Conservation (phyloP, 2,329 filamentous ascomycete genomes). For the Stemphylium lycopersici region DNA sequence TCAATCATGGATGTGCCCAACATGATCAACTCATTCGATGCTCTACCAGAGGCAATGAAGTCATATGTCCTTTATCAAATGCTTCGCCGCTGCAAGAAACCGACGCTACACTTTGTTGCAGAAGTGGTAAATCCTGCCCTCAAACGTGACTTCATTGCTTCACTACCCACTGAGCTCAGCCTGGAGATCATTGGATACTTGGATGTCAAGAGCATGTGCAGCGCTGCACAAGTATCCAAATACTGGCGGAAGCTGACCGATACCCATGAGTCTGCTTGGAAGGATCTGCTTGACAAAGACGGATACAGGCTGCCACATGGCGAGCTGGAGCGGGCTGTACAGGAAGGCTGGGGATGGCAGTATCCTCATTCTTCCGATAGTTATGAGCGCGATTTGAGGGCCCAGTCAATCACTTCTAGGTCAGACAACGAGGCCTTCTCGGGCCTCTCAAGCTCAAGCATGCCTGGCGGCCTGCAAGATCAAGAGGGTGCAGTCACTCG, state of each 20-base stretch:
- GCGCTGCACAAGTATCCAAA: conserved; percentile 90
- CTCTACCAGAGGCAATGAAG: conserved; percentile 89
- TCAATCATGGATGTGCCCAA: conserved; percentile 76
- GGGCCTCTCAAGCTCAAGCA: conserved; percentile 30
- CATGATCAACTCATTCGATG: conserved; percentile 88
- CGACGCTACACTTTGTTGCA: conserved; percentile 87
- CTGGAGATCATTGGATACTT: conserved; percentile 88
- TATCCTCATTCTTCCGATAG: conserved; percentile 77
- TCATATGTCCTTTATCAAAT: conserved; percentile 97
- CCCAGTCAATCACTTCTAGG: conserved; percentile 49
- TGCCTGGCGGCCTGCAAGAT: conserved; percentile 23
- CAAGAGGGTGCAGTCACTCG: conserved; percentile 38
- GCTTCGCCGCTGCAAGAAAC: conserved; percentile 82
- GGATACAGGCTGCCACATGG: conserved; percentile 79
- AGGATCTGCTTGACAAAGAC: conserved; percentile 84
- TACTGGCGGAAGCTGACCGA: conserved; percentile 92
- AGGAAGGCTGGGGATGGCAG: conserved; percentile 97
- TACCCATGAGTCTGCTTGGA: conserved; percentile 94
- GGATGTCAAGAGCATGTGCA: conserved; percentile 83
- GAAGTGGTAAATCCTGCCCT: conserved; percentile 90
- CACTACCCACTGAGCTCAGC: conserved; percentile 84
- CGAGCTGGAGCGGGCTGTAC: conserved; percentile 84
- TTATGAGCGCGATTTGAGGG: conserved; percentile 80
- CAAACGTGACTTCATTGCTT: conserved; percentile 89
- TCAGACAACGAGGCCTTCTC: conserved; percentile 49